Percentiles rank a stretch among this genome's conserved stretches.
phyloP scores from a whole-genome alignment of 2,329 filamentous ascomycete species.

The Calonectria leucothoes region DNA sequence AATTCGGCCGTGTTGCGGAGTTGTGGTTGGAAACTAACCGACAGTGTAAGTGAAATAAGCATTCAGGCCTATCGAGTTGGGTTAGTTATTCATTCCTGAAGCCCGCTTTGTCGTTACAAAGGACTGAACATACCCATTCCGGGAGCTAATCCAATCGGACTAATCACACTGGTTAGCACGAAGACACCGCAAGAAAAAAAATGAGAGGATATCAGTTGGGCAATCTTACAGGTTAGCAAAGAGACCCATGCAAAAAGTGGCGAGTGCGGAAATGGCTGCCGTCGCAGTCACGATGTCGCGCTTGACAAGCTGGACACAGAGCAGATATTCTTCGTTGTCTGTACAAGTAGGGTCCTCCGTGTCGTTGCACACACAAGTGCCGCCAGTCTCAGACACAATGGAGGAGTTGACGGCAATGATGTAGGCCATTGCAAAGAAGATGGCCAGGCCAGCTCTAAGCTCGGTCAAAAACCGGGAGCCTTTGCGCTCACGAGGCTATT shows the following conservation, averaged over 20 bases:
- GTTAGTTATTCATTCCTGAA: constrained; percentile 14
- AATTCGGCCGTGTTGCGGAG: neutral
- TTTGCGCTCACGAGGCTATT: constrained; percentile 75
- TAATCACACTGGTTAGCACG: constrained; percentile 24
- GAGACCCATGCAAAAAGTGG: constrained; percentile 86
- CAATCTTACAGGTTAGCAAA: constrained; percentile 76
- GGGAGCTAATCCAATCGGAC: constrained; percentile 53
- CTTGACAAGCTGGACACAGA: constrained; percentile 74
- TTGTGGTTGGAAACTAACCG: constrained; percentile 35
- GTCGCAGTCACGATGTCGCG: constrained; percentile 87
- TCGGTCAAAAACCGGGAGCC: constrained; percentile 86
- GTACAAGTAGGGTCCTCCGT: constrained; percentile 64
- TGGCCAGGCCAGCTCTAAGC: constrained; percentile 83
- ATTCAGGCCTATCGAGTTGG: constrained; percentile 67
- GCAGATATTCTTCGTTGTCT: constrained; percentile 67
- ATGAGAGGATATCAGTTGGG: neutral
- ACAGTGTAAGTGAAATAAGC: constrained; percentile 85
- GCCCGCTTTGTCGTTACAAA: neutral
- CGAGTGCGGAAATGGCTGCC: constrained; percentile 82
- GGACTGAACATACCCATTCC: constrained; percentile 52
- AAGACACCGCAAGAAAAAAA: neutral
- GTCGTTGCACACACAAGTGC: constrained; percentile 79
- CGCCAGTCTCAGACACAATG: constrained; percentile 73
- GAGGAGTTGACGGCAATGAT: constrained; percentile 66
- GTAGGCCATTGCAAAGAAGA: constrained; percentile 75